Base-by-base conservation (phyloP, 2,329 filamentous ascomycete genomes). In the Claviceps sp. region DNA sequence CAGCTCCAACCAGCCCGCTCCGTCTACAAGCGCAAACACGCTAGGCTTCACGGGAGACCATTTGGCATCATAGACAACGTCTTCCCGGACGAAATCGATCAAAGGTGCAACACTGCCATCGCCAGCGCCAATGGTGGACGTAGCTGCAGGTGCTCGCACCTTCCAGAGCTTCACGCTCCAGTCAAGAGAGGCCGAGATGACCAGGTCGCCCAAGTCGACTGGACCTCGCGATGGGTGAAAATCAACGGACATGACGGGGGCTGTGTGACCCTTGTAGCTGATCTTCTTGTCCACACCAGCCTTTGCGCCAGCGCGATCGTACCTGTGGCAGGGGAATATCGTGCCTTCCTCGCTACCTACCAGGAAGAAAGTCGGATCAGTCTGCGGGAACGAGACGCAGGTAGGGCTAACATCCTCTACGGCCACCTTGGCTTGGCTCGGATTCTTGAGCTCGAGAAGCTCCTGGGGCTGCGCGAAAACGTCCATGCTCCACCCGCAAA, bases 131-230 rank as follows among this genome's bases (percentile, higher is more conserved):
- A 76, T 74, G 0, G 84, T 84, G 16, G 80, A 81, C 4, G 81
- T 84, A 2, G 85, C 84, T 0, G 85, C 85, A 1, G 87, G 86
- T 1, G 88, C 84, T 42, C 89, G 85, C 14, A 95, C 86, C 67
- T 93, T 93, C 93, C 93, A 98, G 16, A 98, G 74, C 70, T 95
- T 96, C 59, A 96, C 89, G 59, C 85, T 94, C 93, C 93, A 98
- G 71, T 98, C 93, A 7, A 98, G 76, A 44, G 86, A 91, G 4
- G 88, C 86, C n/a, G 85, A 90, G 48, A 98, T 79, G 54, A 97
- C 88, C 5, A 98, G 74, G 62, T 98, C 94, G 30, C 91, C 90
- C 5, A 98, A 81, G 68, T 98, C 94, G 50, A 98, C 84, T 2
- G 90, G 89, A 1, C 93, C 94, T 50, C 87, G 82, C 4, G 88